These are phyloP conservation scores for Geosmithia putterillii DNA, from an alignment of 2,329 filamentous ascomycete species.

Conservation along the genomic window DNA sequence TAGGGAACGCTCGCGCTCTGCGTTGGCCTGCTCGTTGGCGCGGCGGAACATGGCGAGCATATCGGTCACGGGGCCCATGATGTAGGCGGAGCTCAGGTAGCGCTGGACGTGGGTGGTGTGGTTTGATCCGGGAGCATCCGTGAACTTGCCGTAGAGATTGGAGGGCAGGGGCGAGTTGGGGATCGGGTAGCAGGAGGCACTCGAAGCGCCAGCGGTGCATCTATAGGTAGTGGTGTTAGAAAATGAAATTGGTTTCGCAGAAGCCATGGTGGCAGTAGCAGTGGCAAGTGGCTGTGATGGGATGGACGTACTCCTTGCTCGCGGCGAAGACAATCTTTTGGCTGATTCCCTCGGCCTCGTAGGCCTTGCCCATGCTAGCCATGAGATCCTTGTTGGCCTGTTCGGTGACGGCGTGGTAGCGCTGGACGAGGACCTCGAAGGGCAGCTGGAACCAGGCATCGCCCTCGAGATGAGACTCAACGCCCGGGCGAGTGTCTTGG, in stretches of 20 bases:
- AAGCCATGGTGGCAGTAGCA: not conserved
- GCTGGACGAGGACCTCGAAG: slow-evolving; percentile 10
- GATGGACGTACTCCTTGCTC: slow-evolving; percentile 8
- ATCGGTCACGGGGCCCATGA: slow-evolving; percentile 12
- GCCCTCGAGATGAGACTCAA: slow-evolving; percentile 2
- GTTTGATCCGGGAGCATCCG: slow-evolving; percentile 8
- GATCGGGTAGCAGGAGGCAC: slow-evolving; percentile 13
- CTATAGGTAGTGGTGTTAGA: not conserved
- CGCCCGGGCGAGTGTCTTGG: not conserved
- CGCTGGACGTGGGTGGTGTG: slow-evolving; percentile 11
- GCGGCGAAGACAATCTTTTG: slow-evolving; percentile 13
- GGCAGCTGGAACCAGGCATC: slow-evolving; percentile 21
- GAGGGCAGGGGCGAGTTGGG: slow-evolving; percentile 13
- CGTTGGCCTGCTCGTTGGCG: slow-evolving; percentile 2
- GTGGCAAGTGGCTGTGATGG: not conserved
- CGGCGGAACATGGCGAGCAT: slow-evolving; percentile 10
- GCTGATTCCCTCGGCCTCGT: slow-evolving; percentile 7
- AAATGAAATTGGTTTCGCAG: not conserved
- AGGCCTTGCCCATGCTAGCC: slow-evolving; percentile 11
- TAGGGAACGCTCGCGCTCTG: not conserved
- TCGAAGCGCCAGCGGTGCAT: slow-evolving; percentile 12
- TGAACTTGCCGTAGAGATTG: slow-evolving; percentile 9
- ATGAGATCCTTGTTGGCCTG: slow-evolving; percentile 10
- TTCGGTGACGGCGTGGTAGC: slow-evolving; percentile 11
- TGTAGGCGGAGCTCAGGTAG: slow-evolving; percentile 12